Evolutionary conservation across 192 early-diverging fungal genomes (phyloP).

Genomic region (Pilobolus umbonatus): DNA sequence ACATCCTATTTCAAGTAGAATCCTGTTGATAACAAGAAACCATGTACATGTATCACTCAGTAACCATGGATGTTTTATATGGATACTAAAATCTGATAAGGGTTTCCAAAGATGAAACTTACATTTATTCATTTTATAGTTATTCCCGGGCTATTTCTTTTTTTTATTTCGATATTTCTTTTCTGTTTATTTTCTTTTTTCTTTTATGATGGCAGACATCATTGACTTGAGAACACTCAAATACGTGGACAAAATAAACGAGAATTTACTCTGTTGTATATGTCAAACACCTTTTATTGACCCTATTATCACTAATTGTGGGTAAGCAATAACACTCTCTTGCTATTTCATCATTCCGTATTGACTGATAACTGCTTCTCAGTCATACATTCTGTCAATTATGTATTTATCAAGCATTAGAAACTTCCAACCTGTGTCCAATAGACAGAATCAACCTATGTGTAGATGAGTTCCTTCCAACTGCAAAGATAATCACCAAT

Average conservation of each 20-base stretch:
- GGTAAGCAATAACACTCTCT: conserved; percentile 18
- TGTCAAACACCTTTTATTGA: conserved; percentile 43
- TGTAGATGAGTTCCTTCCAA: conserved; percentile 38
- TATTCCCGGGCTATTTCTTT: background rate
- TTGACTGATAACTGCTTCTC: background rate
- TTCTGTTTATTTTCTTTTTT: background rate
- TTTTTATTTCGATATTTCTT: background rate
- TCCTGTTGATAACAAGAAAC: too few species aligned
- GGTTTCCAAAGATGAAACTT: too few species aligned
- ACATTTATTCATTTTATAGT: too few species aligned
- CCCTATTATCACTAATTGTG: conserved; percentile 39
- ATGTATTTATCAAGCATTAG: conserved; percentile 55
- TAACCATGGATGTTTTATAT: too few species aligned
- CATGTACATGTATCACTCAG: too few species aligned
- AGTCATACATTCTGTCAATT: conserved; percentile 65
- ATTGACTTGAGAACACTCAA: conserved; percentile 15
- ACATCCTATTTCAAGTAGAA: too few species aligned
- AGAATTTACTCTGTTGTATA: conserved; percentile 43
- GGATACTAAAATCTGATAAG: too few species aligned
- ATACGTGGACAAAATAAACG: conserved; percentile 26
- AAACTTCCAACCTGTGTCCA: conserved; percentile 46
- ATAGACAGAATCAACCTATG: conserved; percentile 50
- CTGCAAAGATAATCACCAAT: conserved; percentile 54
- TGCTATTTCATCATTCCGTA: background rate
- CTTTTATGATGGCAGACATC: background rate